Evolutionary conservation across 2,329 filamentous ascomycete species (phyloP).

Genomic region (Endothia cerciana): DNA sequence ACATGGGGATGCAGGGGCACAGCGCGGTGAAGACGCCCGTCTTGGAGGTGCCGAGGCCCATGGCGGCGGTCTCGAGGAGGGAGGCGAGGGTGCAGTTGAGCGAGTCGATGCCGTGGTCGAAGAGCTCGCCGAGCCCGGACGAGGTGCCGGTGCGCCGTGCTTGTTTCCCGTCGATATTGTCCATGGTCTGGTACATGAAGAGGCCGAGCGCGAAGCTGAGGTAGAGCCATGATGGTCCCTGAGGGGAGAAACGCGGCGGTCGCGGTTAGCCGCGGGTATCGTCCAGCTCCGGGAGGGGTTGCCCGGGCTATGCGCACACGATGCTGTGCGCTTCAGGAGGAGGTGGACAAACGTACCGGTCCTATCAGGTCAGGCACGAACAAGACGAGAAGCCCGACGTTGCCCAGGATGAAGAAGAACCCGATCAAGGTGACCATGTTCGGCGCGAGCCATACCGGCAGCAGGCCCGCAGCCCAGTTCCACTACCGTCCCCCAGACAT

Average conservation of each 20-base stretch:
- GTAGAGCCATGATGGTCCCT: slow-evolving; percentile 91
- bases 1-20: slow-evolving; percentile 93
- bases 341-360: slow-evolving; percentile 62
- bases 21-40: slow-evolving; percentile 90
- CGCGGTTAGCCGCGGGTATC: slow-evolving; percentile 23
- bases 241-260: slow-evolving; percentile 1
- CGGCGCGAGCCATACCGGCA: slow-evolving; percentile 95
- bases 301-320: slow-evolving; percentile 2
- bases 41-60: slow-evolving; percentile 84
- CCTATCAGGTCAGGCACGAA: slow-evolving; percentile 89
- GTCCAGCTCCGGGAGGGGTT: slow-evolving; percentile 25
- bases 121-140: slow-evolving; percentile 91
- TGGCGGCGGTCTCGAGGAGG: slow-evolving; percentile 87
- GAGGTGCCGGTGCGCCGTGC: slow-evolving; percentile 93
- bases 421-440: slow-evolving; percentile 97
- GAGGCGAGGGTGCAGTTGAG: slow-evolving; percentile 95
- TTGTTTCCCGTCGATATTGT: slow-evolving; percentile 98
- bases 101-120: slow-evolving; percentile 98
- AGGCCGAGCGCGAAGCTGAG: slow-evolving; percentile 94
- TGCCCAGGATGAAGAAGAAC: slow-evolving; percentile 90
- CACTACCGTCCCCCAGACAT: slow-evolving; percentile 62
- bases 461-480: slow-evolving; percentile 90
- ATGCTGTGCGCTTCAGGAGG: slow-evolving; percentile 12
- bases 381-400: slow-evolving; percentile 74
- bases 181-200: slow-evolving; percentile 99